A percentile compares a stretch with the other conserved stretches of the same genome.
Conservation (phyloP, 768 basidiomycete species). For the Xerocomus potaroensis region DNA sequence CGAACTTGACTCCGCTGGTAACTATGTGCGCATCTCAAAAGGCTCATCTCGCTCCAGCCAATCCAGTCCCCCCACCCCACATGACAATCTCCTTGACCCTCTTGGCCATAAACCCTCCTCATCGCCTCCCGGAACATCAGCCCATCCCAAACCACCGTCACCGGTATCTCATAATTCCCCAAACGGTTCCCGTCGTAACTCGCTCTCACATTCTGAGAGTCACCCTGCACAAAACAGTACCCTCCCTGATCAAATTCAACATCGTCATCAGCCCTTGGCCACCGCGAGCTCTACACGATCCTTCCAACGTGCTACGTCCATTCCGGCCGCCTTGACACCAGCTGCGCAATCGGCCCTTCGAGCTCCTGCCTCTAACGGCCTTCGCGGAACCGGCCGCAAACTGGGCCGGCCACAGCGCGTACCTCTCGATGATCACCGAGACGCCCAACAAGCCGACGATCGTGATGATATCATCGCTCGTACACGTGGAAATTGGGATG, state of each 20-base stretch:
- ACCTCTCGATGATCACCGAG: slow-evolving; percentile 35
- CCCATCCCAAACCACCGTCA: slow-evolving; percentile 27
- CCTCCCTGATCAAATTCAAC: slow-evolving; percentile 28
- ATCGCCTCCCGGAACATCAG: slow-evolving; percentile 20
- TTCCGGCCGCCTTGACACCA: slow-evolving; percentile 40
- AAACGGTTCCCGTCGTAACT: slow-evolving; percentile 38
- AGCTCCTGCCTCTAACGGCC: slow-evolving; percentile 29
- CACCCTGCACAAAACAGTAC: slow-evolving; percentile 41
- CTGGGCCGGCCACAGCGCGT: slow-evolving; percentile 34
- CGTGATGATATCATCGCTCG: slow-evolving; percentile 31
- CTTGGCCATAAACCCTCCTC: slow-evolving; percentile 22
- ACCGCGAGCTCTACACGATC: slow-evolving; percentile 38
- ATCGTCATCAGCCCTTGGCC: slow-evolving; percentile 25
- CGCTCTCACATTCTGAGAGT: slow-evolving; percentile 67
- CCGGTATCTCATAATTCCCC: slow-evolving; percentile 38
- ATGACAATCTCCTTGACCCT: slow-evolving; percentile 30
- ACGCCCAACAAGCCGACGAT: slow-evolving; percentile 29
- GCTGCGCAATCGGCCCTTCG: slow-evolving; percentile 27
- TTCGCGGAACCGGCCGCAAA: slow-evolving; percentile 34
- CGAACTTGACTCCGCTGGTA: slow-evolving; percentile 41
- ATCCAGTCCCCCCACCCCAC: slow-evolving; percentile 41
- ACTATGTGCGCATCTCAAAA: slow-evolving; percentile 45
- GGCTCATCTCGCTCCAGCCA: slow-evolving; percentile 35
- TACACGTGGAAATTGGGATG: slow-evolving; percentile 29
- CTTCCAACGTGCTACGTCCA: slow-evolving; percentile 66